Base-by-base conservation (phyloP, 192 early-diverging fungal genomes). In the Dimargaris xerosporica region DNA sequence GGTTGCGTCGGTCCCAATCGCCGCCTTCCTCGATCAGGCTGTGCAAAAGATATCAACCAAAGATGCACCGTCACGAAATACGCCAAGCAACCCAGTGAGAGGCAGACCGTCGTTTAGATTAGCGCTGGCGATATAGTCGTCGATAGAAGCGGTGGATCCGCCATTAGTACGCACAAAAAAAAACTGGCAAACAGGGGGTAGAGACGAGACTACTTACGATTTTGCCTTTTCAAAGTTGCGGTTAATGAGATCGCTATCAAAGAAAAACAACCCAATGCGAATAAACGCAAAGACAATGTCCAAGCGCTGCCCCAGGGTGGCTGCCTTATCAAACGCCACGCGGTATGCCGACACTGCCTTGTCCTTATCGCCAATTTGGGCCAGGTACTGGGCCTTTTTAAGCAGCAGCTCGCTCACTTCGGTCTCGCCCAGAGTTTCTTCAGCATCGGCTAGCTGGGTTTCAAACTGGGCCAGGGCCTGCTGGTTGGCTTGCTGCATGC, bases 1-100 rank as follows among this genome's bases (percentile, higher is more conserved):
- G 82, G 77, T 99, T 99, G 63, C 96, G 83, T 50, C 96, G 83
- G 79, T 99, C 96, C 96, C 96, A 99, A 74, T 99, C 96, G 28
- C 96, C 96, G 51, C 95, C 93, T 76, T 96, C 90, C 69, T 99
- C 89, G 64, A 97, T 93, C 69, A 99, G 78, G 41, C 87, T 91
- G 64, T 67, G 68, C 28, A 39, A 39, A 39, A 39, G 34, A 7
- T 2, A 39, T 39, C 34, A 7, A 39, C 34, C 34, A 39, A 7
- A 39, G 7, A 7, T 39, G 34, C 34, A 39, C 34, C 34, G 34
- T 39, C 3, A 7, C 34, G 7, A 39, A 7, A 7, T 39, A 39
- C 34, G 34, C 34, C 34, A 39, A 5, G 7, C 7, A 2, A 39
- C 34, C 3, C 34, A 39, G 7, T 7, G 34, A 39, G 34, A 39